A percentile compares a stretch with the other conserved stretches of the same genome.
Evolutionary conservation across 2,329 filamentous ascomycete species (phyloP).

Genomic region (Penicillium sp.): DNA sequence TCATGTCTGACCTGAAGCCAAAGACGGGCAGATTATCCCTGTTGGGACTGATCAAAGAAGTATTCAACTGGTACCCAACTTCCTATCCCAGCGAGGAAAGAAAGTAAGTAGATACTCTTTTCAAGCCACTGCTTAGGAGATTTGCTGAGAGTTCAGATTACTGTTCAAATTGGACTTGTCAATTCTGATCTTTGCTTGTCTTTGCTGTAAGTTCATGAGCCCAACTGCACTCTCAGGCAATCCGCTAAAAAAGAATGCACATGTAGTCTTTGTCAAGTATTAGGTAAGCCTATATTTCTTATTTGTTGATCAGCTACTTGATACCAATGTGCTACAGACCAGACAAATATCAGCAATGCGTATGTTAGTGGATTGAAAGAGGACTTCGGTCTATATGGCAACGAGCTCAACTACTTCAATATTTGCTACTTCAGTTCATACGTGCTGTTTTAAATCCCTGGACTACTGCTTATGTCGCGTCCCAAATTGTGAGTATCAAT

Average conservation of each 20-base stretch:
- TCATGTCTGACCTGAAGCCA: slow-evolving; percentile 18
- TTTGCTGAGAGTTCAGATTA: slow-evolving; percentile 21
- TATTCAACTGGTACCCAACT: slow-evolving; percentile 37
- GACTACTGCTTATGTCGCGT: slow-evolving; percentile 31
- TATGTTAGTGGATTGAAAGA: slow-evolving; percentile 37
- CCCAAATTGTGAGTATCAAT: slow-evolving; percentile 25
- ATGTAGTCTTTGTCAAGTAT: slow-evolving; percentile 29
- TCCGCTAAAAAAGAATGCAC: slow-evolving; percentile 5
- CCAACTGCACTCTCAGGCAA: neutral
- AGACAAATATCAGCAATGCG: slow-evolving; percentile 37
- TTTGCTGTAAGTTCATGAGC: slow-evolving; percentile 29
- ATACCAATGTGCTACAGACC: slow-evolving; percentile 18
- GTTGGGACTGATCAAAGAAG: slow-evolving; percentile 28
- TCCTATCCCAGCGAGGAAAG: slow-evolving; percentile 30
- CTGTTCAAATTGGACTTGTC: slow-evolving; percentile 35
- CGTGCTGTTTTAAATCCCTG: slow-evolving; percentile 34
- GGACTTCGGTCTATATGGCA: slow-evolving; percentile 32
- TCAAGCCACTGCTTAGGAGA: fast-evolving
- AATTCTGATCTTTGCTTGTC: slow-evolving; percentile 32
- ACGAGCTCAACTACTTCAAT: slow-evolving; percentile 35
- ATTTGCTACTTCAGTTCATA: slow-evolving; percentile 34
- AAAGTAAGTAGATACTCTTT: slow-evolving; percentile 20
- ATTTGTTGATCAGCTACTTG: neutral
- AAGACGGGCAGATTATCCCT: slow-evolving; percentile 9
- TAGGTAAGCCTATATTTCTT: slow-evolving; percentile 17